A percentile compares a stretch with the other conserved stretches of the same genome.
These are phyloP conservation scores for Teratosphaeria nubilosa DNA, from an alignment of 2,329 filamentous ascomycete genomes.

Conservation along the genomic window DNA sequence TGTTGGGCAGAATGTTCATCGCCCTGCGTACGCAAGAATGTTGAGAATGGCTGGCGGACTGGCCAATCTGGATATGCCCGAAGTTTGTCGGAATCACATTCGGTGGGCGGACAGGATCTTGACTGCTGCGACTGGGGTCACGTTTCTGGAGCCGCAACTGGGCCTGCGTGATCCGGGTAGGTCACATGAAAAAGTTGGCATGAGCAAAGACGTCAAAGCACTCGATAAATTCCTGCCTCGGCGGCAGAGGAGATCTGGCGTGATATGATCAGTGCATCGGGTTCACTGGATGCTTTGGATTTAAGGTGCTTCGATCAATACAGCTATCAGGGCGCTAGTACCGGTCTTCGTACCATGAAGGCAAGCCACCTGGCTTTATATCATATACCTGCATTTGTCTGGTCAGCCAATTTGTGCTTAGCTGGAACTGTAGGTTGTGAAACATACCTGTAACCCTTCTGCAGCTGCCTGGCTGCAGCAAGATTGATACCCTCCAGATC, in stretches of 20 bases:
- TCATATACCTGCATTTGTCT: neutral
- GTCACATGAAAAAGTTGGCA: neutral
- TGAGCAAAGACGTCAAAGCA: neutral
- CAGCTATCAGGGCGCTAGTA: too few relatives aligned
- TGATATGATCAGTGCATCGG: neutral
- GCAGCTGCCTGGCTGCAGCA: constrained; percentile 39
- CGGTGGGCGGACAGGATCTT: neutral
- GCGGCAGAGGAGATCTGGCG: neutral
- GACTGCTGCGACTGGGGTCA: neutral
- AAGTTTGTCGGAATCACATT: neutral
- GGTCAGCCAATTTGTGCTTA: neutral
- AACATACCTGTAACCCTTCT: constrained; percentile 47
- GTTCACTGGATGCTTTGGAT: neutral
- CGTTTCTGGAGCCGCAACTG: neutral
- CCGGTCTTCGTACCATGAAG: too few relatives aligned
- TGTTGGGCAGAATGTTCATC: constrained; percentile 5
- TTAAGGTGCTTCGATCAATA: too few relatives aligned
- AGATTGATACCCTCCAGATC: constrained; percentile 43
- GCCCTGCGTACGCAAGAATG: constrained; percentile 9
- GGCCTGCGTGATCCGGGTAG: neutral
- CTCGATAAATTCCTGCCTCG: neutral
- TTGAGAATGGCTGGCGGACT: constrained; percentile 7
- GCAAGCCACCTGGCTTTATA: neutral
- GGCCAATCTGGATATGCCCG: neutral
- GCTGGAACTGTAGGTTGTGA: neutral